A percentile compares a stretch with the other conserved stretches of the same genome.
Conservation (phyloP, 441 rosid genomes). For the Croton setiger region DNA sequence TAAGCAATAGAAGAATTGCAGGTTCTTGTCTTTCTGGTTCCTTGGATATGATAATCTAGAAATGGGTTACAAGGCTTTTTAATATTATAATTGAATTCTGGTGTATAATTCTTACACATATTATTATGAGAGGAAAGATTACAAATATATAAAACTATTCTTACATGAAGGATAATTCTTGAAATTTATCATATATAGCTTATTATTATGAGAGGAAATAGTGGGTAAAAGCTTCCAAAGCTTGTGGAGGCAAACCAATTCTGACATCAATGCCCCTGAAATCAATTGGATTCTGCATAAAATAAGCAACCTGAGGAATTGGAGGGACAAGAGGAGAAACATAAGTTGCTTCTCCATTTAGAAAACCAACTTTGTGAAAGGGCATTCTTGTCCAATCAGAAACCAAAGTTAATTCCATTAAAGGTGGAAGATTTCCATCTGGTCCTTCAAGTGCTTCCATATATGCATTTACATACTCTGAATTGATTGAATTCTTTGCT, state of each 20-base stretch:
- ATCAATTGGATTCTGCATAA: constrained; percentile 58
- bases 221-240: constrained; percentile 33
- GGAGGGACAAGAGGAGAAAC: constrained; percentile 57
- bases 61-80: no score
- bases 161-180: not conserved
- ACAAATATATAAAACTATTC: no score
- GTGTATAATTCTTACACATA: no score
- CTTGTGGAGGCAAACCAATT: constrained; percentile 50
- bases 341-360: constrained; percentile 37
- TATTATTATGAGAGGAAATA: constrained; percentile 28
- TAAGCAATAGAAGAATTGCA: no score
- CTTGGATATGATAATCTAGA: no score
- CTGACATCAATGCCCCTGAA: constrained; percentile 41
- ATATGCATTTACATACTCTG: constrained; percentile 51
- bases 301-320: constrained; percentile 59
- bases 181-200: not conserved
- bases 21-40: no score
- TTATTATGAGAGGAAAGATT: no score
- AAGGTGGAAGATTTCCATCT: constrained; percentile 44
- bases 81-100: no score
- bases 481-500: constrained; percentile 50
- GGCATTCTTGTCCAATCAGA: constrained; percentile 78
- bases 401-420: constrained; percentile 53
- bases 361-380: constrained; percentile 51
- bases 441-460: constrained; percentile 48